These are phyloP conservation scores for Aspergillus asperescens DNA, from an alignment of 495 filamentous ascomycete genomes.

Conservation along the genomic window DNA sequence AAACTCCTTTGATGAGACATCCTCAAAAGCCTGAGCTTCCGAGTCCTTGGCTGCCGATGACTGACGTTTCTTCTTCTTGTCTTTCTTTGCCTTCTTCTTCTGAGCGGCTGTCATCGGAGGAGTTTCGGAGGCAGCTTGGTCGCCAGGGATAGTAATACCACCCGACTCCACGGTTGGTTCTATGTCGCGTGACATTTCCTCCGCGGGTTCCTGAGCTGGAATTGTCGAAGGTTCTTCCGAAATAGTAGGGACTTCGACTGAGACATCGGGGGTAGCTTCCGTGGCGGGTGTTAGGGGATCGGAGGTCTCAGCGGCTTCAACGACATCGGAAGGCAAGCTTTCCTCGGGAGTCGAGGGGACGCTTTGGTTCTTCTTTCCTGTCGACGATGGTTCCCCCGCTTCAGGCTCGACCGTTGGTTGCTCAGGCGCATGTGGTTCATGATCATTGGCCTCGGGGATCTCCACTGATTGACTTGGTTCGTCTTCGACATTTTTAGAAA, in stretches of 20 bases:
- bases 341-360: constrained; percentile 4
- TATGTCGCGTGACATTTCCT: constrained; percentile 8
- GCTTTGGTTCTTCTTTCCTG: constrained; percentile 27
- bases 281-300: neutral
- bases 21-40: constrained; percentile 2
- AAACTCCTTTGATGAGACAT: neutral
- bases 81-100: constrained; percentile 22
- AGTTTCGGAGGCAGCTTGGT: neutral
- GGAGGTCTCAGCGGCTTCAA: neutral
- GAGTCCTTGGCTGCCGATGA: constrained; percentile 10
- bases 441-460: constrained; percentile 20
- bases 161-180: neutral
- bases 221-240: constrained; percentile 2
- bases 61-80: constrained; percentile 22
- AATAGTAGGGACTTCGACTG: neutral
- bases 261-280: neutral
- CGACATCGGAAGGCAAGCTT: neutral
- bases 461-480: constrained; percentile 18
- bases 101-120: constrained; percentile 15
- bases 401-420: constrained; percentile 13
- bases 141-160: neutral
- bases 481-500: constrained; percentile 13
- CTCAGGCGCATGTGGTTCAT: constrained; percentile 20
- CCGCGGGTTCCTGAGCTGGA: constrained; percentile 1
- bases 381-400: constrained; percentile 15